Conservation (phyloP, 176 grass and related monocot species). For the Otatea glauca region DNA sequence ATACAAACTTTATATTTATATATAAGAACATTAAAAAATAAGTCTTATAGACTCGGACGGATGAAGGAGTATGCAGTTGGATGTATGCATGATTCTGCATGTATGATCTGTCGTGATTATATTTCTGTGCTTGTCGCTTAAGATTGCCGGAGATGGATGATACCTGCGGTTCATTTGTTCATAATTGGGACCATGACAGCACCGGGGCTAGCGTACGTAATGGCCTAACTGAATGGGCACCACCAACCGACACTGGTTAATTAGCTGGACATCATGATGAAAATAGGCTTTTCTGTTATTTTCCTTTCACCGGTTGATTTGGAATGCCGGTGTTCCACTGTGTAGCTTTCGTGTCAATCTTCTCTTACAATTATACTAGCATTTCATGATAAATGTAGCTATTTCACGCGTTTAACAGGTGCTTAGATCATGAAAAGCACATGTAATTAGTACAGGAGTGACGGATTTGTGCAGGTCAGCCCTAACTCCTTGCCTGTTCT, state of each 20-base stretch:
- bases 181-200: constrained; percentile 6
- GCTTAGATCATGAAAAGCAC: neutral
- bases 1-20: no score
- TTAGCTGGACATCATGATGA: constrained; percentile 25
- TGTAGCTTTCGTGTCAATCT: constrained; percentile 38
- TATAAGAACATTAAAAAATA: no score
- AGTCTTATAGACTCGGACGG: no score
- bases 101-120: neutral
- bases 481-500: constrained; percentile 23
- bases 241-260: neutral
- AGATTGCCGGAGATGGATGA: neutral
- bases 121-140: constrained; percentile 1
- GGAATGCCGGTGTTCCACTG: neutral
- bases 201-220: neutral
- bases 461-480: constrained; percentile 39
- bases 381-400: neutral
- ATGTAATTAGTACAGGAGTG: neutral
- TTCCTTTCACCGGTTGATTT: neutral
- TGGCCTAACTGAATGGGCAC: neutral
- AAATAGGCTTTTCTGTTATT: neutral
- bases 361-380: neutral
- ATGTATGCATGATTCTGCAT: neutral
- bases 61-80: no score
- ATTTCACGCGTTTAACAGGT: constrained; percentile 3
- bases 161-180: neutral